Percentiles rank a stretch among this genome's conserved stretches.
These are phyloP conservation scores for Lachnellula hyalina DNA, from an alignment of 2,329 filamentous ascomycete species.

Conservation along the genomic window DNA sequence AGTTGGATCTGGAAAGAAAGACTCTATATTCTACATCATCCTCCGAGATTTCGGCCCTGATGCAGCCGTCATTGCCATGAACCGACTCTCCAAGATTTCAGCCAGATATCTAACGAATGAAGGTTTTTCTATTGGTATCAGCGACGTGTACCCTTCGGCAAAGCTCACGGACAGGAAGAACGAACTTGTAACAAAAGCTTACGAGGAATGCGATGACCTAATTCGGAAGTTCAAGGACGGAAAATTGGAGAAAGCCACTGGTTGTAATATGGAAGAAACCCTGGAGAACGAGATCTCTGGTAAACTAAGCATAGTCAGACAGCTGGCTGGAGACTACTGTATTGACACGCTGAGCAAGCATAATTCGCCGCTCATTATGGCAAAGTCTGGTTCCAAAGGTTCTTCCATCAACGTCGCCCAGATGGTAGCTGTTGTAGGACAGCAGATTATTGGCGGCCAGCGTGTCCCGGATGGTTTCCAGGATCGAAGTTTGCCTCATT, in stretches of 20 bases:
- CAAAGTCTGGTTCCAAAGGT: conserved; percentile 93
- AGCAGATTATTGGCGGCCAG: conserved; percentile 92
- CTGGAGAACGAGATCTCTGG: conserved; percentile 88
- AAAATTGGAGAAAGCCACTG: conserved; percentile 77
- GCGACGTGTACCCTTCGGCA: conserved; percentile 82
- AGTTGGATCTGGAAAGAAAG: conserved; percentile 95
- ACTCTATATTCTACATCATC: conserved; percentile 95
- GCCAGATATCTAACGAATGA: conserved; percentile 83
- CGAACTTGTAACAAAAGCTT: conserved; percentile 69
- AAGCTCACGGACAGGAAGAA: conserved; percentile 69
- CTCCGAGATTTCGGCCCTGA: conserved; percentile 91
- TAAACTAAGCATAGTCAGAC: conserved; percentile 86
- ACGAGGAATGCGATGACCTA: conserved; percentile 73
- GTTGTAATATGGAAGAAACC: conserved; percentile 86
- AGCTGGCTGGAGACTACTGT: conserved; percentile 85
- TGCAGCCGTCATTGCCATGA: conserved; percentile 87
- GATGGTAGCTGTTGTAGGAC: conserved; percentile 95
- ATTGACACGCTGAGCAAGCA: conserved; percentile 83
- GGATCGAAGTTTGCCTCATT: conserved; percentile 89
- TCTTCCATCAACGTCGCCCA: conserved; percentile 98
- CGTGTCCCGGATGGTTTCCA: conserved; percentile 96
- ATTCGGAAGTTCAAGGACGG: conserved; percentile 76
- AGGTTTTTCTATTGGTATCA: conserved; percentile 94
- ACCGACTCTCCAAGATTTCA: conserved; percentile 83
- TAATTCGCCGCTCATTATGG: conserved; percentile 95